Evolutionary conservation across 73 alveolate genomes (phyloP), one percentile per base, ranked within the genome.

Genomic region (Blepharisma japonicum): DNA sequence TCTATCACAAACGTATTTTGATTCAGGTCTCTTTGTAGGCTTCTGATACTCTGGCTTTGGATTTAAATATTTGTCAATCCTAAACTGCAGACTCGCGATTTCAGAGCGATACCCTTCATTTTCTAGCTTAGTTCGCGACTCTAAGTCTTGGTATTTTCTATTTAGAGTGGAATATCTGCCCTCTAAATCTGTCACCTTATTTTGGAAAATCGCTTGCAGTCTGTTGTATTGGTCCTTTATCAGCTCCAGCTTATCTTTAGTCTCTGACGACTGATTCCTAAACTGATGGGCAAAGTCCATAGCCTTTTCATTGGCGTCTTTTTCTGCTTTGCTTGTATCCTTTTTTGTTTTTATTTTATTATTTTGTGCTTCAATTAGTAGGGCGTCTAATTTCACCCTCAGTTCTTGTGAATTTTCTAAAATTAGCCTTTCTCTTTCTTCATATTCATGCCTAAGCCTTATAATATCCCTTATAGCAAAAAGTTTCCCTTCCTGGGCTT

Each of bases 241-340:
- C 47, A 14, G 74, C 6, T 61, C 74, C 0, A 14, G 23, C 18
- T 25, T 61, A 61, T 61, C 74, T 25, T 61, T 61, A 14, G 74
- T 39, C 47, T n/a, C 18, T 14, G 14, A 8, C 14, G 74, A n/a
- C 47, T 61, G 74, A 2, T 61, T n/a, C 23, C 74, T 61, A 61
- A 61, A 61, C 47, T 61, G 47, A 61, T 61, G 74, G n/a, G 74
- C 38, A 61, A 20, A 61, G 74, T 61, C 74, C 38, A 25, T 61
- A 61, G 74, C 74, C 5, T 25, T 14, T 14, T 14, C 46, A 61
- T 61, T n/a, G 14, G 74, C 74, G 14, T 61, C 18, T 5, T 61
- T 61, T 61, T 61, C 47, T 32, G 42, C 42, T 32, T 32, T 32
- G 3, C 42, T 32, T 2, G 23, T 61, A 61, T 25, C 23, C 23